Evolutionary conservation across 805 yeast species (phyloP).

Genomic region (Candida jianshihensis): DNA sequence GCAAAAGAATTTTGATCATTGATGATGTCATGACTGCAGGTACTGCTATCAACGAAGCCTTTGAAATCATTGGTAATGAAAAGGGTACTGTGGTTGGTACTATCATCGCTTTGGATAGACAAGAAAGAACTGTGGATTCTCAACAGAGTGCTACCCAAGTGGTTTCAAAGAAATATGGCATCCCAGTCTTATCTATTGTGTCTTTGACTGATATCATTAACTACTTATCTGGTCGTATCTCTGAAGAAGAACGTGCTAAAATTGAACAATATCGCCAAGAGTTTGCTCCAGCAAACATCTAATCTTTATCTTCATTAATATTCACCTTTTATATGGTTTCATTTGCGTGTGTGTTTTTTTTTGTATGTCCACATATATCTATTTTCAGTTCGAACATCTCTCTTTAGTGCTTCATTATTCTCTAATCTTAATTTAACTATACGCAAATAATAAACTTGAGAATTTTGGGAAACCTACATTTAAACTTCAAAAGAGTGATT

Average conservation of each 20-base stretch:
- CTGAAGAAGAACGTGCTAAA: slow-evolving; percentile 48
- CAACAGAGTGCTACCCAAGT: slow-evolving; percentile 74
- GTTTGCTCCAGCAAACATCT: slow-evolving; percentile 24
- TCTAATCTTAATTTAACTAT: too few relatives aligned
- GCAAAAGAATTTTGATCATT: slow-evolving; percentile 72
- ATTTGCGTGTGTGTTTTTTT: background rate
- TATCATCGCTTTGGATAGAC: slow-evolving; percentile 90
- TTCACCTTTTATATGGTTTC: background rate
- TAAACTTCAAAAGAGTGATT: background rate
- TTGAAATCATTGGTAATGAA: slow-evolving; percentile 62
- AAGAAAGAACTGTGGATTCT: slow-evolving; percentile 71
- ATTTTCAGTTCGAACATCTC: too few relatives aligned
- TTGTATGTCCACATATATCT: too few relatives aligned
- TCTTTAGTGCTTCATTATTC: too few relatives aligned
- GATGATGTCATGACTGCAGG: slow-evolving; percentile 99
- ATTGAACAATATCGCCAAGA: slow-evolving; percentile 49
- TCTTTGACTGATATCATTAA: slow-evolving; percentile 66
- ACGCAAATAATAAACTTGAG: too few relatives aligned
- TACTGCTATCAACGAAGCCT: slow-evolving; percentile 94
- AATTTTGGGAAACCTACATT: background rate
- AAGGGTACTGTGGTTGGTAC: slow-evolving; percentile 76
- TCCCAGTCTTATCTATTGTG: slow-evolving; percentile 83
- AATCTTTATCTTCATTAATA: background rate
- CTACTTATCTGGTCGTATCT: slow-evolving; percentile 49
- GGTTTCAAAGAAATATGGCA: slow-evolving; percentile 61